Evolutionary conservation across 2,329 filamentous ascomycete species (phyloP).

Genomic region (Cryphonectria carpinicola): DNA sequence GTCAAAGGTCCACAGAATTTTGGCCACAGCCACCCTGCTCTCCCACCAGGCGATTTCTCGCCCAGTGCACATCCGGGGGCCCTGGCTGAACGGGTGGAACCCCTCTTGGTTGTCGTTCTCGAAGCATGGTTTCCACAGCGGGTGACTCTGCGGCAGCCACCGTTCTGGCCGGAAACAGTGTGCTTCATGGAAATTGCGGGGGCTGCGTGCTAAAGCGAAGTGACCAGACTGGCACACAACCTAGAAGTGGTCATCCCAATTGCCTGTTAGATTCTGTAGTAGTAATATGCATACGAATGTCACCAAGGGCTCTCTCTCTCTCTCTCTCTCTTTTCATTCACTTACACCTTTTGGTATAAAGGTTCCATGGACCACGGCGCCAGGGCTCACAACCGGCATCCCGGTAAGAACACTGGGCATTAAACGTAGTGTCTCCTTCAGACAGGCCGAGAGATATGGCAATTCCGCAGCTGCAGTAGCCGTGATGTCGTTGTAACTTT

Average conservation of each 20-base stretch:
- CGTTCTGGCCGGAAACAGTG: conserved; percentile 6
- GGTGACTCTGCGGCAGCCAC: background rate
- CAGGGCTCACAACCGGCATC: conserved; percentile 29
- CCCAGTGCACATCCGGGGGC: conserved; percentile 31
- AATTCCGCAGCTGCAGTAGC: conserved; percentile 36
- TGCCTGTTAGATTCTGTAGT: no score
- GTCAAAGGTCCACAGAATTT: conserved; percentile 34
- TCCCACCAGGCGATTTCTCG: conserved; percentile 31
- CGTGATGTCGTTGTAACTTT: conserved; percentile 39
- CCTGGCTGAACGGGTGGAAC: conserved; percentile 31
- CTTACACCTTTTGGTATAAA: background rate
- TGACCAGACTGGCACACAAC: conserved; percentile 11
- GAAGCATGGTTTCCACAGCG: background rate
- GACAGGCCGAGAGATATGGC: conserved; percentile 40
- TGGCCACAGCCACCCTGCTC: conserved; percentile 30
- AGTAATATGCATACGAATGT: no score
- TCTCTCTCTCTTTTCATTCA: no score
- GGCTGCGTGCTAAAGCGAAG: background rate
- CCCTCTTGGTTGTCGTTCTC: background rate
- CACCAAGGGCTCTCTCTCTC: no score
- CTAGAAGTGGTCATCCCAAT: background rate
- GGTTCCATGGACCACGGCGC: background rate
- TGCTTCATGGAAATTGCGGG: background rate
- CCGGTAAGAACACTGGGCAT: conserved; percentile 38
- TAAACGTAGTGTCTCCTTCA: conserved; percentile 41